Evolutionary conservation across 352 stramenopile species (phyloP), one percentile per base, ranked within the genome.

Genomic region (Pythium oligandrum): DNA sequence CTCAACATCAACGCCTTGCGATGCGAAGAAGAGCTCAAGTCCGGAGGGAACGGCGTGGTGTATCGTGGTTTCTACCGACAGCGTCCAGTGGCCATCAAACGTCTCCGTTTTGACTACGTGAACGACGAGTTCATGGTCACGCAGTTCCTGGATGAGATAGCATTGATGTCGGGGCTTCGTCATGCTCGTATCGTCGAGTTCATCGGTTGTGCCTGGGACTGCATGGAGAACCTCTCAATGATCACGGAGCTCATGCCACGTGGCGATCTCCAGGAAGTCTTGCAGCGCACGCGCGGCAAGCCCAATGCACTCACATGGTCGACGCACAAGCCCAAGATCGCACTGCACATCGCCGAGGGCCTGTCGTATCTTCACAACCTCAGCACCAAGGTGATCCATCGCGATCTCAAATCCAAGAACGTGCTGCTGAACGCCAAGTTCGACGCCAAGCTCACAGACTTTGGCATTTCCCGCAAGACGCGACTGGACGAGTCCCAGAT

Each of bases 311-410:
- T 59, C 3, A 3, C 44, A 12, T 32, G 56, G 40, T 86, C 68
- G 71, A 63, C 70, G 4, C 66, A 57, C 2, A 89, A 89, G 61
- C 64, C 68, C 10, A 59, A 48, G 4, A 71, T 87, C 35, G 66
- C 70, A 0, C 53, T 78, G 30, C 70, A 87, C 38, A 79, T 89
- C 6, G 72, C 68, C 1, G 70, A 84, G 38, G 78, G 67, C 32
- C 67, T 89, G 3, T 33, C 44, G 39, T 59, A 59, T 42, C 38
- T 70, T 4, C 63, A 70, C 34, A 53, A 51, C 26, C 52, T 69
- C 6, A 39, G 52, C 2, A 48, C 56, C 7, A 61, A 51, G 26
- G 55, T 61, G 3, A 55, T 61, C 35, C 55, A 61, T 32, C 55
- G 55, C 11, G 55, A 61, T 45, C 47, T 61, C 32, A 61, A 61